Percentiles rank a stretch among this genome's conserved stretches.
Conservation (phyloP, 2,329 filamentous ascomycete genomes). For the Lachnellula hyalina region DNA sequence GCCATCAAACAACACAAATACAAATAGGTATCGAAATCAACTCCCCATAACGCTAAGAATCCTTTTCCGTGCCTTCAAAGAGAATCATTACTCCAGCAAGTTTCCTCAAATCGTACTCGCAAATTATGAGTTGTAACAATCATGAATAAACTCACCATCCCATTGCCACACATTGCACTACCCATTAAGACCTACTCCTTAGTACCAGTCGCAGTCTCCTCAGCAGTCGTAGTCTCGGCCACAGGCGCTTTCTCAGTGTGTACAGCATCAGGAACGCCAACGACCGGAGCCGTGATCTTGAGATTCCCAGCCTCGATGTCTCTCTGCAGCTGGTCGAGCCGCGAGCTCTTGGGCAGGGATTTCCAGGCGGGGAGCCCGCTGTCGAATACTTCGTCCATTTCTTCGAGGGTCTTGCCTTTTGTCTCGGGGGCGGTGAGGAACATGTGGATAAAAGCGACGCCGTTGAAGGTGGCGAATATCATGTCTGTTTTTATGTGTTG, state of each 20-base stretch:
- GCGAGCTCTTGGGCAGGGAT: constrained; percentile 35
- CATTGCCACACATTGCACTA: background rate
- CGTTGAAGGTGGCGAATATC: constrained; percentile 70
- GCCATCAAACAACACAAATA: background rate
- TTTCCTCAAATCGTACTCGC: background rate
- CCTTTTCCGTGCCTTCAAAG: background rate
- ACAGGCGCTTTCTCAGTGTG: background rate
- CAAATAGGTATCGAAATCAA: background rate
- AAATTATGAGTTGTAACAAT: background rate
- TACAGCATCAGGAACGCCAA: constrained; percentile 12
- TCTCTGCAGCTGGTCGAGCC: constrained; percentile 42
- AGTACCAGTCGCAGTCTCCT: background rate
- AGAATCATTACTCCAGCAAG: background rate
- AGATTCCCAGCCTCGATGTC: constrained; percentile 41
- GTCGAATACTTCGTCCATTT: constrained; percentile 70
- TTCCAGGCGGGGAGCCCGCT: constrained; percentile 55
- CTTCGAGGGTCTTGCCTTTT: constrained; percentile 68
- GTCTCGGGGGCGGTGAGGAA: constrained; percentile 64
- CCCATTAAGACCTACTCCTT: too few relatives aligned
- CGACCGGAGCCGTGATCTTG: constrained; percentile 20
- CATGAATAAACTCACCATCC: background rate
- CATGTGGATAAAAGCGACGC: constrained; percentile 62
- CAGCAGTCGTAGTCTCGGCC: background rate
- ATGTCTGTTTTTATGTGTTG: constrained; percentile 41
- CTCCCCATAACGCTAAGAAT: background rate